Evolutionary conservation across 371 early-diverging fungal species (phyloP), one percentile per base, ranked within the genome.

Genomic region (Mortierella sp.): DNA sequence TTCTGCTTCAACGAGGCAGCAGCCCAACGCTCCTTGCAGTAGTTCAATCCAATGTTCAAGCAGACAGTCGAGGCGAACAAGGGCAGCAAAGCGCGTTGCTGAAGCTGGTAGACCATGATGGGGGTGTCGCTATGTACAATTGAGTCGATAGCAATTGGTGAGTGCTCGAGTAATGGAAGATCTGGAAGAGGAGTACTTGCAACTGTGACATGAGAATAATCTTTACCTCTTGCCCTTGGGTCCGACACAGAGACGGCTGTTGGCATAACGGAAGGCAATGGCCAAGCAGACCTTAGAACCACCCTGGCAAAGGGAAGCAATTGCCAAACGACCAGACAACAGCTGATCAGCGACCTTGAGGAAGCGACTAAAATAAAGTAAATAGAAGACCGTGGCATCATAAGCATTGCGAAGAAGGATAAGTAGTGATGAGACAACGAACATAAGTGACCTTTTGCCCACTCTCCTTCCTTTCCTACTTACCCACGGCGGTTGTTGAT

Each of bases 341-440:
- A 95, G 87, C 76, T 95, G 96, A 87, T 95, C 94, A 28, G 95
- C 95, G 28, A 95, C 95, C 72, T 88, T 91, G 38, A 95, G 83
- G 89, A 95, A 95, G 42, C 95, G 92, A 44, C 90, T 89, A 79
- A 63, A 34, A 19, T 19, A 63, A 63, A 14, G 5, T n/a, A 24
- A 60, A 54, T 5, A 58, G n/a, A 19, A 65, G 45, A 68, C 21
- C 34, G 63, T 63, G 16, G 34, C 21, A 0, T 21, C 68, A 68
- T 21, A 34, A 31, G 65, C 21, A 38, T 60, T 11, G n/a, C 14
- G 14, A 44, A 55, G 19, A 24, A 45, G 6, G 21, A 55, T 45
- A 16, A 54, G 34, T 31, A 54, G 54, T 28, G 10, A 76, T n/a
- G 57, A 57, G 26, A 52, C 8, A 0, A 71, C 52, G 48, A 50